Evolutionary conservation across 805 yeast species (phyloP).

Genomic region (Saccharomycopsis lassenensis): DNA sequence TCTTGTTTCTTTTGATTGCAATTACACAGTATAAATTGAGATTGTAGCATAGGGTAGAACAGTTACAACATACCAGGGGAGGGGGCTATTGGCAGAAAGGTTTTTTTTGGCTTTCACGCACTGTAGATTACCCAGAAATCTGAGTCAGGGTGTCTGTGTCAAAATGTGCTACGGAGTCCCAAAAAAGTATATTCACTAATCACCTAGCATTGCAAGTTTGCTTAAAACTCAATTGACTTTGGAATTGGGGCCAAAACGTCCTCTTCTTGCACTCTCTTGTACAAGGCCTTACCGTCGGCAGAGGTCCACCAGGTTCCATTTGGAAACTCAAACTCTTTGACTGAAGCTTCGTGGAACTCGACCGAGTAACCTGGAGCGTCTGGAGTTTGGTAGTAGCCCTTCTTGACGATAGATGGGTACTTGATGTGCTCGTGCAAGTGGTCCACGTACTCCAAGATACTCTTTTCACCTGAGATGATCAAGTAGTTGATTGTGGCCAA

Average conservation of each 20-base stretch:
- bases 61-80: neutral
- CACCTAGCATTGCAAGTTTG: neutral
- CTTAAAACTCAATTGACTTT: constrained; percentile 5
- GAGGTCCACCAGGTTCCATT: constrained; percentile 25
- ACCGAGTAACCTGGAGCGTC: constrained; percentile 26
- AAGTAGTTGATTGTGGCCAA: constrained; percentile 26
- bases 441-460: constrained; percentile 25
- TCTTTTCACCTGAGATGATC: constrained; percentile 23
- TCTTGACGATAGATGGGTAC: constrained; percentile 22
- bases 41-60: neutral
- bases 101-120: neutral
- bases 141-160: neutral
- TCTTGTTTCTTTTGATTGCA: too few species aligned
- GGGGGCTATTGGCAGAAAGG: neutral
- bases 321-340: constrained; percentile 23
- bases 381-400: constrained; percentile 25
- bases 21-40: too few species aligned
- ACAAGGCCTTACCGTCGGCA: constrained; percentile 17
- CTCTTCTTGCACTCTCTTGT: constrained; percentile 11
- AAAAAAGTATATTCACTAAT: neutral
- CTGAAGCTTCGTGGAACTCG: constrained; percentile 22
- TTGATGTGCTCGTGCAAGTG: constrained; percentile 25
- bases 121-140: neutral
- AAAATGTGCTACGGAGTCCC: neutral
- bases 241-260: constrained; percentile 14